Percentiles rank a stretch among this genome's conserved stretches.
Conservation (phyloP, 495 filamentous ascomycete species). For the Hyaloscypha bicolor region DNA sequence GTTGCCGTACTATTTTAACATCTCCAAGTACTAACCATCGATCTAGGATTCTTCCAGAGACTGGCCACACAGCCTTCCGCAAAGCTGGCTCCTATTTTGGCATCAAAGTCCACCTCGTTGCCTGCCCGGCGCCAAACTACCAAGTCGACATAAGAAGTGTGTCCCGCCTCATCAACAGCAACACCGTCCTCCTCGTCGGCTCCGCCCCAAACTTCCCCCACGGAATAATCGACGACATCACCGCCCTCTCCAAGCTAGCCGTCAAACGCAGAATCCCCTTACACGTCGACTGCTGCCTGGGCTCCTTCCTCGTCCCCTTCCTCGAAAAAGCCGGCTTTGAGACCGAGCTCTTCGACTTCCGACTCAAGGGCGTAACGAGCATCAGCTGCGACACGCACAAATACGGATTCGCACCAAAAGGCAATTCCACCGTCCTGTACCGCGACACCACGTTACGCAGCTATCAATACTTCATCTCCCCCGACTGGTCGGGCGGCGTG, state of each 20-base stretch:
- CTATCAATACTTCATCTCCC: constrained; percentile 95
- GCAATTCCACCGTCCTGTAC: constrained; percentile 90
- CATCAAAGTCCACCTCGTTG: constrained; percentile 89
- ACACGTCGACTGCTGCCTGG: constrained; percentile 97
- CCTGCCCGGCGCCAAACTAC: constrained; percentile 82
- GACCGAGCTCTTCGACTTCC: constrained; percentile 87
- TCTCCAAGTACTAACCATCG: constrained; percentile 30
- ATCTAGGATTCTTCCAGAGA: constrained; percentile 85
- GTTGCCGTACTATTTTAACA: not conserved
- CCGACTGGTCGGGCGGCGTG: constrained; percentile 94
- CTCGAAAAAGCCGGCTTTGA: constrained; percentile 91
- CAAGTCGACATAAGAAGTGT: constrained; percentile 79
- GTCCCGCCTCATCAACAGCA: constrained; percentile 86
- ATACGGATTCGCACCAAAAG: constrained; percentile 98
- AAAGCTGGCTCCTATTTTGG: constrained; percentile 95
- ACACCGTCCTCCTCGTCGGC: constrained; percentile 95
- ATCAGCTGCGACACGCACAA: constrained; percentile 98
- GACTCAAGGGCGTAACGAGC: constrained; percentile 87
- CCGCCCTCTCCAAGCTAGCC: constrained; percentile 81
- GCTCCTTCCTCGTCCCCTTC: constrained; percentile 91
- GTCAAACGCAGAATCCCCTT: constrained; percentile 76
- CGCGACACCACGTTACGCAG: constrained; percentile 73
- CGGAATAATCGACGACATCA: constrained; percentile 95
- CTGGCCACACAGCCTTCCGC: constrained; percentile 92
- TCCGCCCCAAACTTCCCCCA: constrained; percentile 98